Percentiles rank a stretch among this genome's conserved stretches.
These are phyloP conservation scores for Erysimum cheiri DNA, from an alignment of 441 rosid species.

Conservation along the genomic window DNA sequence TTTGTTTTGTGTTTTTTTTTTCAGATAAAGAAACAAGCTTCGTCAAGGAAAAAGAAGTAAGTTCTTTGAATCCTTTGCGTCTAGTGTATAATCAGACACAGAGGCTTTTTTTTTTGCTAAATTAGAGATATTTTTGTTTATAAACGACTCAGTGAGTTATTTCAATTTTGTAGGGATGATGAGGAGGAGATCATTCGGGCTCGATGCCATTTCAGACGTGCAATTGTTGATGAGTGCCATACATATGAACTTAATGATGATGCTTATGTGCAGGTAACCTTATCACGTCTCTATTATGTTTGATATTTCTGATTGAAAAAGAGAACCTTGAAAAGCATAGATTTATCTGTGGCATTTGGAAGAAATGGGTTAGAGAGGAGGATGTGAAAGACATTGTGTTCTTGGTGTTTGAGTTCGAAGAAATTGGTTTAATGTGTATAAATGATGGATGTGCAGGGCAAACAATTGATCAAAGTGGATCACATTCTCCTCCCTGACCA, in stretches of 20 bases:
- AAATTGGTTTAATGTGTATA: not conserved
- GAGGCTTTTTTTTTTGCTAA: not conserved
- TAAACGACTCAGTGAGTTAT: not conserved
- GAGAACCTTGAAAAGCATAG: not conserved
- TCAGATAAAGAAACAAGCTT: conserved; percentile 26
- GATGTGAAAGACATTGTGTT: not conserved
- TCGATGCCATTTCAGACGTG: conserved; percentile 49
- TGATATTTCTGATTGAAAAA: not conserved
- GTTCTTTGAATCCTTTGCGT: not conserved
- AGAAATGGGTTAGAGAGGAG: not conserved
- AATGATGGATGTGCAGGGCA: not conserved
- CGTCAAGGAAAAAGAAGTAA: conserved; percentile 40
- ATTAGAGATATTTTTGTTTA: not conserved
- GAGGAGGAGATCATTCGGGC: conserved; percentile 49
- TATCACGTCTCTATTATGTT: not conserved
- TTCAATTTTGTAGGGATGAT: conserved; percentile 38
- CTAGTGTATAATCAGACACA: not conserved
- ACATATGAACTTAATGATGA: conserved; percentile 56
- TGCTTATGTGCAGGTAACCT: conserved; percentile 63
- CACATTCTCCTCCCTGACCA: not conserved
- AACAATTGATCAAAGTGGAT: not conserved
- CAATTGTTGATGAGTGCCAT: conserved; percentile 50
- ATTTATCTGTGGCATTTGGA: not conserved
- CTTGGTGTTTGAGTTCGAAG: not conserved
- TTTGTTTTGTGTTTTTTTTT: not conserved